These are phyloP conservation scores for Auricularia heimuer DNA, from an alignment of 768 basidiomycete species.

Conservation along the genomic window DNA sequence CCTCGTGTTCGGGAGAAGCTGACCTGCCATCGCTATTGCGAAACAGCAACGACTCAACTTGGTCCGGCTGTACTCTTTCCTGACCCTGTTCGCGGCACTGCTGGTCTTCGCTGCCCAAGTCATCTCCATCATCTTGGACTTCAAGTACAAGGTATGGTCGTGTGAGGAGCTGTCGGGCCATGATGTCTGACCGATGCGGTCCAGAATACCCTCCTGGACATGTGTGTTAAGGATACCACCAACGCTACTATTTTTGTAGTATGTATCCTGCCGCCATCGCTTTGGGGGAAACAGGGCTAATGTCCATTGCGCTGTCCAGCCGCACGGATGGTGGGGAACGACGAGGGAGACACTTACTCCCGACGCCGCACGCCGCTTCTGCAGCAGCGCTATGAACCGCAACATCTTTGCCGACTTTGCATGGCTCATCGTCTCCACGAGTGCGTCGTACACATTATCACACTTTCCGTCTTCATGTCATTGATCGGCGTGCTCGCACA, in stretches of 20 bases:
- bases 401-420: conserved; percentile 64
- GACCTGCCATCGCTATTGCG: neutral
- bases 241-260: conserved; percentile 26
- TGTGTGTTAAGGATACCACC: conserved; percentile 38
- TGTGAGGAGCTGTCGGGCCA: neutral
- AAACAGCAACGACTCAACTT: conserved; percentile 44
- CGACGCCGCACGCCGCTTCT: conserved; percentile 25
- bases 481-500: conserved; percentile 15
- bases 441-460: conserved; percentile 30
- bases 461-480: neutral
- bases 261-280: conserved; percentile 10
- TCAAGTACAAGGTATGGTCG: conserved; percentile 47
- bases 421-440: conserved; percentile 43
- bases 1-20: neutral
- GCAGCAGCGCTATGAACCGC: conserved; percentile 46
- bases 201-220: conserved; percentile 43
- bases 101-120: conserved; percentile 43
- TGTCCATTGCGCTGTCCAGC: neutral
- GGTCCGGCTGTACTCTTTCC: conserved; percentile 46
- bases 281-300: too few relatives aligned
- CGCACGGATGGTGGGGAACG: conserved; percentile 48
- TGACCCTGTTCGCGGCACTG: conserved; percentile 38
- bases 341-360: conserved; percentile 17
- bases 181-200: neutral
- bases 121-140: conserved; percentile 52